Conservation (phyloP, 2,329 filamentous ascomycete genomes). For the Madurella fahalii region DNA sequence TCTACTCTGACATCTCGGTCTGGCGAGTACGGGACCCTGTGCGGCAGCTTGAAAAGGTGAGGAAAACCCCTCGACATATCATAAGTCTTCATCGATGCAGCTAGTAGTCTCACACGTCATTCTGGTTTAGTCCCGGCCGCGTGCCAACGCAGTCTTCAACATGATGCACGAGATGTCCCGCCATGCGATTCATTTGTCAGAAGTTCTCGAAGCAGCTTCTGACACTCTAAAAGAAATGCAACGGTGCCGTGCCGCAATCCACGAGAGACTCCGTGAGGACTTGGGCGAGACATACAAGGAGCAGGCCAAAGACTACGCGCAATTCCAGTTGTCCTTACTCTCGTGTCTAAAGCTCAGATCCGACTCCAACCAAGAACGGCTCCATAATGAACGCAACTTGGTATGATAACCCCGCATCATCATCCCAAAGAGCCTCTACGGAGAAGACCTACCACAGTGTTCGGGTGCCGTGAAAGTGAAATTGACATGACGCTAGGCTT, state of each 20-base stretch:
- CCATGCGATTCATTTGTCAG: conserved; percentile 19
- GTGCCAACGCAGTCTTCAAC: conserved; percentile 13
- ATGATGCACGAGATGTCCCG: conserved; percentile 19
- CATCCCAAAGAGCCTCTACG: too few relatives aligned
- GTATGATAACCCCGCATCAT: conserved; percentile 4
- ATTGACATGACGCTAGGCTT: conserved; percentile 12
- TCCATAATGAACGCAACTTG: conserved; percentile 19
- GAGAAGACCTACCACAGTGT: too few relatives aligned
- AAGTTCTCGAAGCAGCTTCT: conserved; percentile 15
- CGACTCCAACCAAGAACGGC: conserved; percentile 17
- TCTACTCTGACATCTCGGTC: conserved; percentile 19
- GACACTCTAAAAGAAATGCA: conserved; percentile 17
- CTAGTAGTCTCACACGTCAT: background rate
- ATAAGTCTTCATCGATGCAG: background rate
- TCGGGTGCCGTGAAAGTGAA: background rate
- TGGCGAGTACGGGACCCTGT: conserved; percentile 22
- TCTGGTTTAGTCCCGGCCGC: conserved; percentile 6
- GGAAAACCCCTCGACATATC: background rate
- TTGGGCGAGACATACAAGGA: conserved; percentile 14
- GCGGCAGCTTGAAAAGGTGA: conserved; percentile 18
- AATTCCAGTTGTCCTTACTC: conserved; percentile 19
- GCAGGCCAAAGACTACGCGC: conserved; percentile 17
- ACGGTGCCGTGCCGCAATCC: conserved; percentile 4
- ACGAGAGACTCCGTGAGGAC: background rate
- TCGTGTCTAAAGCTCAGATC: conserved; percentile 18